Conservation (phyloP, 305 asterid species). For the Fraxinus nigra region DNA sequence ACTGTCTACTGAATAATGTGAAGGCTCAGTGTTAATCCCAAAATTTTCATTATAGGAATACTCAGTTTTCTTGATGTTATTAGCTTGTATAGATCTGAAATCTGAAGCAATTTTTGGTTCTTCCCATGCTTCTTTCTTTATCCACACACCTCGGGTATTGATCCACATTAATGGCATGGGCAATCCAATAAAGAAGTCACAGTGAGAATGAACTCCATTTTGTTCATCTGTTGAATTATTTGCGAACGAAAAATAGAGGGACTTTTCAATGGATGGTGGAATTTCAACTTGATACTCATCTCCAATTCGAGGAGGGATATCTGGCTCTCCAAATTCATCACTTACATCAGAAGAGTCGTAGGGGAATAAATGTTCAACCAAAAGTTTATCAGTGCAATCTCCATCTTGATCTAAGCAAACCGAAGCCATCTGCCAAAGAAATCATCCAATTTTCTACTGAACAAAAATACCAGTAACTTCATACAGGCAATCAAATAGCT, state of each 20-base stretch:
- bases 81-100: conserved; percentile 4
- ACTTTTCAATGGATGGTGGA: conserved; percentile 33
- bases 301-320: conserved; percentile 56
- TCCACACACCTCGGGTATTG: neutral
- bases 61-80: conserved; percentile 1
- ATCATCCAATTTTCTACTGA: neutral
- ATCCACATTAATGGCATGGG: conserved; percentile 41
- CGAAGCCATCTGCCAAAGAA: conserved; percentile 49
- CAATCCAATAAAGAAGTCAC: conserved; percentile 34
- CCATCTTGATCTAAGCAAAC: conserved; percentile 34
- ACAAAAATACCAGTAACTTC: neutral
- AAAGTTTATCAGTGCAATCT: conserved; percentile 28
- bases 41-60: conserved; percentile 18
- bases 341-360: conserved; percentile 5
- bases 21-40: conserved; percentile 2
- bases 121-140: conserved; percentile 19
- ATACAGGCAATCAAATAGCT: neutral
- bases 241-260: conserved; percentile 8
- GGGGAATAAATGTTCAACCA: conserved; percentile 24
- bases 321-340: conserved; percentile 25
- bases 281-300: conserved; percentile 58
- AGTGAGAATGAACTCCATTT: conserved; percentile 5
- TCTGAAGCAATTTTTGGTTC: conserved; percentile 17
- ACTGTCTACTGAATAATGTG: conserved; percentile 15
- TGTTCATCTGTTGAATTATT: neutral